Base-by-base conservation (phyloP, 2,329 filamentous ascomycete genomes). In the Ophiostoma sp. region DNA sequence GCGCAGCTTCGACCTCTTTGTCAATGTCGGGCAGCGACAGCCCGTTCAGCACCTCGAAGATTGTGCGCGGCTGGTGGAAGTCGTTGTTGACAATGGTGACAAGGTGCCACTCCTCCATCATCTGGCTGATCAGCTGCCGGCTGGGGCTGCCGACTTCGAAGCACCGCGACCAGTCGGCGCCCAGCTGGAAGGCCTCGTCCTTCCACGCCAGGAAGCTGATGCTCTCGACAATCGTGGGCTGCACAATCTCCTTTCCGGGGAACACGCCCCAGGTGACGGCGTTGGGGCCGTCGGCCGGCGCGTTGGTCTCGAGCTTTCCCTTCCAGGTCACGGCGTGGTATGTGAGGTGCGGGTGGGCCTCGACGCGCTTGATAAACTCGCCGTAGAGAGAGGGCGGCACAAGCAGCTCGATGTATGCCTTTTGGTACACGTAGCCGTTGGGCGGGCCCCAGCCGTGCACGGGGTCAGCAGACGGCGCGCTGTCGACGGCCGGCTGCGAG, bases 221-320 rank as follows among this genome's bases (percentile, higher is more conserved):
- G 23, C 92, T 96, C 82, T 99, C 95, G 68, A 99, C 95, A 76
- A 99, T 97, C n/a, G 95, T 99, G 17, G 95, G 95, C 80, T 99
- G 95, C n/a, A 99, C 94, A 77, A 99, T 97, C 80, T 99, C 95
- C 79, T 98, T 96, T 71, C 95, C 95, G 0, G 95, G 94, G 83
- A 98, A 99, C 44, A 99, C 96, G 80, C 95, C 95, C 95, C 95
- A 99, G 1, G 95, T 99, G 67, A 99, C 92, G n/a, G 95, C 95
- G 76, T 99, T 99, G 52, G 95, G 95, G 6, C 93, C 92, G 75
- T 96, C 93, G 31, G 88, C 87, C 10, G 89, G 89, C 1, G 93
- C 89, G 77, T 99, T 98, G 36, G 93, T 95, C 79, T 89, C 89
- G 70, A 98, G 84, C 71, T 90, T 87, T 36, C 94, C 94, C 27